Conservation (phyloP, 2,329 filamentous ascomycete species). For the Aspergillus transmontanensis region DNA sequence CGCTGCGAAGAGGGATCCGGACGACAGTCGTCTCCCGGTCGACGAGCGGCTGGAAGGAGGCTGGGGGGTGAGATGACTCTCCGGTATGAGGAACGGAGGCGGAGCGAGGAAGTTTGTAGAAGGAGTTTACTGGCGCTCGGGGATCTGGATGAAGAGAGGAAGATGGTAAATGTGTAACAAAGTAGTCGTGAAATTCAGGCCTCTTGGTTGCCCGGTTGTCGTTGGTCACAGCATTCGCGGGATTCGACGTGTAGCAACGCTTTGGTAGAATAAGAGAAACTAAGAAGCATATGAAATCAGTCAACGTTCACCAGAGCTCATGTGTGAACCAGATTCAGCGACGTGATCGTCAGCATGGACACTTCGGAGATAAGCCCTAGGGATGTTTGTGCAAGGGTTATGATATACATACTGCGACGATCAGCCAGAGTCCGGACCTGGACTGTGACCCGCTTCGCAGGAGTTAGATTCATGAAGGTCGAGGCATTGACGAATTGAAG, state of each 20-base stretch:
- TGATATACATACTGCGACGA: constrained; percentile 37
- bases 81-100: constrained; percentile 78
- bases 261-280: constrained; percentile 35
- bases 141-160: constrained; percentile 91
- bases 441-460: constrained; percentile 43
- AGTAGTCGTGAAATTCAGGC: constrained; percentile 86
- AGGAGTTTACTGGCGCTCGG: constrained; percentile 61
- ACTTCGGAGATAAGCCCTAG: constrained; percentile 20
- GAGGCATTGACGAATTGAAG: constrained; percentile 22
- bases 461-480: constrained; percentile 43
- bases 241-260: constrained; percentile 23
- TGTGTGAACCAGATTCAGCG: neutral
- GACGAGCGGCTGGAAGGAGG: constrained; percentile 61
- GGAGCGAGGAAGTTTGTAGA: constrained; percentile 84
- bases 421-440: constrained; percentile 41
- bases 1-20: constrained; percentile 86
- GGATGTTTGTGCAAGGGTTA: neutral
- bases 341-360: constrained; percentile 6
- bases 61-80: constrained; percentile 51
- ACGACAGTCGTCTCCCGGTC: constrained; percentile 87
- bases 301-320: neutral
- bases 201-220: constrained; percentile 28
- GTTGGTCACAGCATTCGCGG: constrained; percentile 21
- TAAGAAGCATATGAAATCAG: constrained; percentile 18
- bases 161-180: constrained; percentile 92